These are phyloP conservation scores for Talaromyces nanjingensis DNA, from an alignment of 495 filamentous ascomycete genomes.

Conservation along the genomic window DNA sequence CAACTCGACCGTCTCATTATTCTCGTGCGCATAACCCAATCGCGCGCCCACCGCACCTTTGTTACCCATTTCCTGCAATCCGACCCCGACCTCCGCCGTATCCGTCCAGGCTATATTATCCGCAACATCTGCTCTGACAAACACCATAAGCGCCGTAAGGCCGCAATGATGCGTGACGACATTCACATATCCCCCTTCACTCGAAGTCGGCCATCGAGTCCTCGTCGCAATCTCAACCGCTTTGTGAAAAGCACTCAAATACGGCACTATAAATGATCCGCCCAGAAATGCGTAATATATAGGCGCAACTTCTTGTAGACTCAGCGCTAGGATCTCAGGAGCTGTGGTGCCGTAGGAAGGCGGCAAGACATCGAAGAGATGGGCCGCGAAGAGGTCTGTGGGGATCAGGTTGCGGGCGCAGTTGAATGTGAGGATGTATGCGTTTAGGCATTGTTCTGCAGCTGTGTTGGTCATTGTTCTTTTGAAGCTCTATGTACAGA, in stretches of 20 bases:
- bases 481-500: not conserved
- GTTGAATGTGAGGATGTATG: conserved; percentile 87
- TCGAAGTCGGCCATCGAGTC: conserved; percentile 18
- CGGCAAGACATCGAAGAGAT: conserved; percentile 65
- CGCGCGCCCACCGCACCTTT: conserved; percentile 85
- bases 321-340: conserved; percentile 70
- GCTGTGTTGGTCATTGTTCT: not conserved
- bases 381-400: conserved; percentile 54
- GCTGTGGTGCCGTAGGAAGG: conserved; percentile 28
- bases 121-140: conserved; percentile 51
- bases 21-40: conserved; percentile 43
- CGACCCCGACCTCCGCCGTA: conserved; percentile 72
- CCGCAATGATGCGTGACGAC: conserved; percentile 64
- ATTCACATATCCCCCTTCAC: conserved; percentile 35
- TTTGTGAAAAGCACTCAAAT: conserved; percentile 59
- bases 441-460: conserved; percentile 26
- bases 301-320: conserved; percentile 86
- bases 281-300: conserved; percentile 79
- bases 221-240: conserved; percentile 63
- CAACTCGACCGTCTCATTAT: conserved; percentile 47
- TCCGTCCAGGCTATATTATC: conserved; percentile 51
- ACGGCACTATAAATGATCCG: conserved; percentile 69
- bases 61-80: conserved; percentile 81
- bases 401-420: conserved; percentile 66
- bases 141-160: conserved; percentile 84